Evolutionary conservation across 2,329 filamentous ascomycete genomes (phyloP), one percentile per base, ranked within the genome.

Genomic region (Lasiodiplodia citricola): DNA sequence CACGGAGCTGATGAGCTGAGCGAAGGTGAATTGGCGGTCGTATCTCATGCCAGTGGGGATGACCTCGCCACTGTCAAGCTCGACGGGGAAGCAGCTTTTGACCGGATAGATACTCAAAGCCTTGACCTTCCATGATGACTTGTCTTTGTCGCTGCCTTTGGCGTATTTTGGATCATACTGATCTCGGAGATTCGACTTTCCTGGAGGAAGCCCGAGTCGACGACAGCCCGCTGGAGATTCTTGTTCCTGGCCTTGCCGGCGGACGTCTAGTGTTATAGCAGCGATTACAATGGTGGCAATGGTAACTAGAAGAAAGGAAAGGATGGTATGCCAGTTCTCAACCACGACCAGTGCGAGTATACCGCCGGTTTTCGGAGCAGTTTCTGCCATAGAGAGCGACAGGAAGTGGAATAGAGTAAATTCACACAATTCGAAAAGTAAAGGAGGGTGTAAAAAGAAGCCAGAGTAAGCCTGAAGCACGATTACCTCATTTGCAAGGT

Each of bases 21-120:
- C 93, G 76, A 97, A 92, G 58, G 89, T 91, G 82, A 94, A 97
- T 73, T 95, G 87, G 6, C 93, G 88, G 80, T 97, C 94, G 78
- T 91, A 92, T 76, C 91, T 87, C 68, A 97, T 67, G 2, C 94
- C 93, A 2, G 87, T 88, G 6, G 87, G 82, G 56, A 92, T 80
- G 18, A 96, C 85, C 66, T 87, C 86, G 70, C 87, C 87, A 70
- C 85, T 82, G 64, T 87, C 81, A 57, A 97, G 80, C 80, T 96
- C 92, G 67, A 97, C 88, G 35, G 91, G 92, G 68, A 83, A 84
- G 78, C 93, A 97, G 68, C 91, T 93, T 81, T 96, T 95, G 78
- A 97, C 82, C 0, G 94, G 94, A 78, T 96, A 95, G 70, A 94
- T 86, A 81, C 90, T 90, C 64, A 97, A 83, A 67, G 91, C 92